Conservation (phyloP, 108 stramenopile genomes). For the Chaetoceros muelleri region DNA sequence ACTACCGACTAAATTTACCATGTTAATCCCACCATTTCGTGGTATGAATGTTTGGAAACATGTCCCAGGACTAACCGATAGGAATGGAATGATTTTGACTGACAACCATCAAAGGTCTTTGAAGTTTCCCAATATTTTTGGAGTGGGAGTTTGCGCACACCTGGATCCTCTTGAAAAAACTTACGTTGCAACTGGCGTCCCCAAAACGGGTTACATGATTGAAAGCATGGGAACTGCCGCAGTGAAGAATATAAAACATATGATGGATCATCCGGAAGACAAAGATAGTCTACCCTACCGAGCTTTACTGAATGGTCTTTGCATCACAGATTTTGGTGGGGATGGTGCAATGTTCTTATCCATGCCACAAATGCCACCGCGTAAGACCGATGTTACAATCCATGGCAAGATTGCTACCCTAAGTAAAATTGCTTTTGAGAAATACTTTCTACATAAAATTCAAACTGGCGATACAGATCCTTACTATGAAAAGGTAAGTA, state of each 20-base stretch:
- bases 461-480: slow-evolving; percentile 21
- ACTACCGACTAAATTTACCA: slow-evolving; percentile 16
- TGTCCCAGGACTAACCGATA: slow-evolving; percentile 15
- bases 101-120: slow-evolving; percentile 9
- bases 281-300: neutral
- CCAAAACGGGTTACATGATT: slow-evolving; percentile 32
- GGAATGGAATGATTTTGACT: slow-evolving; percentile 7
- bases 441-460: slow-evolving; percentile 24
- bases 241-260: slow-evolving; percentile 11
- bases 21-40: slow-evolving; percentile 22
- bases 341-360: slow-evolving; percentile 21
- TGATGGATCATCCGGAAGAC: slow-evolving; percentile 9
- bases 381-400: slow-evolving; percentile 15
- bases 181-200: slow-evolving; percentile 15
- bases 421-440: slow-evolving; percentile 25
- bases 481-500: slow-evolving; percentile 29
- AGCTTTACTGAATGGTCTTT: slow-evolving; percentile 17
- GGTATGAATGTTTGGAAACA: slow-evolving; percentile 10
- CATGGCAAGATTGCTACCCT: slow-evolving; percentile 9
- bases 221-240: slow-evolving; percentile 21
- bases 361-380: slow-evolving; percentile 16
- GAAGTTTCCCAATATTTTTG: slow-evolving; percentile 22
- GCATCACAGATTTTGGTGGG: slow-evolving; percentile 26
- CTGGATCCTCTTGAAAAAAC: slow-evolving; percentile 15
- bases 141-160: slow-evolving; percentile 18